Evolutionary conservation across 192 early-diverging fungal species (phyloP).

Genomic region (Coemansia sp.): DNA sequence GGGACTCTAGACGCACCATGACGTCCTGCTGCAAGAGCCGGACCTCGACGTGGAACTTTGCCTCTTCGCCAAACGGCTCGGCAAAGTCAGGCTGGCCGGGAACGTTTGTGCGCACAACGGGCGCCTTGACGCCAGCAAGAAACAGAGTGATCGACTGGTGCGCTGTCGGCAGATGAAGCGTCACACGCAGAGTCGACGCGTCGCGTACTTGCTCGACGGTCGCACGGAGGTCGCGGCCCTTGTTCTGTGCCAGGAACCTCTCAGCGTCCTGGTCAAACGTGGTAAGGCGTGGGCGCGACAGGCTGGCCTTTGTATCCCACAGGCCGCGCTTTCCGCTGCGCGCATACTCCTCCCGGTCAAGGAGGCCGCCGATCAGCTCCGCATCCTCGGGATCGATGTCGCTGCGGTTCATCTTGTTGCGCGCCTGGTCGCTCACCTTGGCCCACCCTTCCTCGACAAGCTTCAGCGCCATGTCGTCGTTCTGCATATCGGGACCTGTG

Average conservation of each 20-base stretch:
- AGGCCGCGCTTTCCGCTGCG: constrained; percentile 69
- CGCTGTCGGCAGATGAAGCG: constrained; percentile 66
- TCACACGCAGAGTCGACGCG: constrained; percentile 77
- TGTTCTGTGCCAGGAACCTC: constrained; percentile 73
- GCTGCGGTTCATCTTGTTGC: constrained; percentile 35
- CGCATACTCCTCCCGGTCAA: constrained; percentile 72
- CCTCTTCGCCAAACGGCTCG: constrained; percentile 93
- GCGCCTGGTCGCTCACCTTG: constrained; percentile 67
- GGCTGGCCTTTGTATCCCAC: constrained; percentile 63
- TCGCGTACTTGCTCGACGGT: constrained; percentile 96
- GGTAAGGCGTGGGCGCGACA: constrained; percentile 39
- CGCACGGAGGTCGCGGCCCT: constrained; percentile 78
- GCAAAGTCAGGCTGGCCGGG: constrained; percentile 68
- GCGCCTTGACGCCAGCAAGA: constrained; percentile 84
- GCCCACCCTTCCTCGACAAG: constrained; percentile 83
- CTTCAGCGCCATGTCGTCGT: constrained; percentile 70
- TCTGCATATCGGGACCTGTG: constrained; percentile 52
- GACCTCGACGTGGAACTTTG: constrained; percentile 87
- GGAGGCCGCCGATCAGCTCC: constrained; percentile 47
- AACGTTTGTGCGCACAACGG: constrained; percentile 71
- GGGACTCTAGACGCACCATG: constrained; percentile 76
- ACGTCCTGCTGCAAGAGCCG: constrained; percentile 91
- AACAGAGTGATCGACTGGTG: constrained; percentile 71
- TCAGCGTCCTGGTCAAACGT: constrained; percentile 65
- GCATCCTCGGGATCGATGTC: constrained; percentile 39